Conservation (phyloP, 345 rosid species). For the Eucalyptus grandis region DNA sequence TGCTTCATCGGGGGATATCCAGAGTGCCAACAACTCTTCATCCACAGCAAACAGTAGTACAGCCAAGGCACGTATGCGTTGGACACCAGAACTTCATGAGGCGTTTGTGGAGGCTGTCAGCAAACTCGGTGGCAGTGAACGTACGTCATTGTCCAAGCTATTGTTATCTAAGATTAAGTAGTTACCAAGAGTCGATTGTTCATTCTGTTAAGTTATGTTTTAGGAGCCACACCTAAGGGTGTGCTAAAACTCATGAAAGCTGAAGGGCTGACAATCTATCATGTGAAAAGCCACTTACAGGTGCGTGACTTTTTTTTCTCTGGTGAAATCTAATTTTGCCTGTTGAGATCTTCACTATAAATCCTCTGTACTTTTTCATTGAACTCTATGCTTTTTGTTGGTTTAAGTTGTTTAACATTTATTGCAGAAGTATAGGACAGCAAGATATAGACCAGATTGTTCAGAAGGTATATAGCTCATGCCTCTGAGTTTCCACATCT, state of each 20-base stretch:
- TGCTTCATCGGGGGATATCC: slow-evolving; percentile 42
- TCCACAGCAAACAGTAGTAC: slow-evolving; percentile 49
- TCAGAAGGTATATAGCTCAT: slow-evolving; percentile 46
- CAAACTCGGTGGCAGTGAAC: slow-evolving; percentile 77
- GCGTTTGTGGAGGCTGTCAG: slow-evolving; percentile 86
- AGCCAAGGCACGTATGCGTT: slow-evolving; percentile 82
- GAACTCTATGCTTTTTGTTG: background rate
- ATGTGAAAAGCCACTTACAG: slow-evolving; percentile 94
- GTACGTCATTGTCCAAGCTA: slow-evolving; percentile 15
- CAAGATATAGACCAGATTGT: slow-evolving; percentile 60
- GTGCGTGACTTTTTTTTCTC: slow-evolving; percentile 11
- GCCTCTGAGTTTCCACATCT: background rate
- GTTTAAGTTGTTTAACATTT: slow-evolving; percentile 2
- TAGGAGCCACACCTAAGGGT: slow-evolving; percentile 94
- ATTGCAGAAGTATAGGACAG: slow-evolving; percentile 88
- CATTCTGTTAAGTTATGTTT: background rate
- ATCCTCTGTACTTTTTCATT: background rate
- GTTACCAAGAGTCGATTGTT: background rate
- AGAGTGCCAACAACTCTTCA: slow-evolving; percentile 22
- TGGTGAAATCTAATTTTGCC: background rate
- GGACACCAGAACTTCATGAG: slow-evolving; percentile 93
- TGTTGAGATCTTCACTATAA: background rate
- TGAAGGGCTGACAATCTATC: slow-evolving; percentile 79
- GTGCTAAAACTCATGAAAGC: slow-evolving; percentile 87
- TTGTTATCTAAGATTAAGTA: background rate